Base-by-base conservation (phyloP, 257 asterid genomes). In the Rubia yunnanensis region DNA sequence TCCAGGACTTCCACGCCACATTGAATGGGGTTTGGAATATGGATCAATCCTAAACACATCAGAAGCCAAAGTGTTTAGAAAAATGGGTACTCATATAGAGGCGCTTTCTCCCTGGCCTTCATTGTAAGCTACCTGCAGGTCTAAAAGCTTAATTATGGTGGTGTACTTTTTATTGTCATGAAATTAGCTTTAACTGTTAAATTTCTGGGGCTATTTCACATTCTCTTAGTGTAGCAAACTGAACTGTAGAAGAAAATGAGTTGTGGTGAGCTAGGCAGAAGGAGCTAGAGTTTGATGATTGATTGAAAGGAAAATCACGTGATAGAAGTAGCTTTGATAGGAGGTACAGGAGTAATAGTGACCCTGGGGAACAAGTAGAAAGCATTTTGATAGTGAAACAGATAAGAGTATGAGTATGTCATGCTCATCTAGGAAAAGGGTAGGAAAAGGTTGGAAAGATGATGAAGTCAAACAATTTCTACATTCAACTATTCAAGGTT, bases 261-360 rank as follows among this genome's bases (percentile, higher is more conserved):
- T 81, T 88, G 95, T 90, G 99, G 99, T 85, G 85, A 41, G 65
- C 84, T 52, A 80, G 97, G 78, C 95, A 88, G 72, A 94, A 90
- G 71, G 97, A 90, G 79, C 41, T 79, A 39, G 95, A 90, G 81
- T 81, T 90, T 72, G 96, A 88, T 60, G 70, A 70, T 56, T 78
- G 83, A 77, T 80, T 81, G 56, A 73, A 70, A 71, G 81, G 86
- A 60, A 72, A 72, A 73, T 50, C 46, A 30, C 75, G 75, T 27
- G 80, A 65, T 50, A 77, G 83, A 67, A 65, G 76, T 69, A 65
- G 78, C 62, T 63, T 70, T 55, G 38, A 46, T 17, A 73, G 72
- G 73, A 60, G 70, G 66, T 63, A 50, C 66, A 70, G 74, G 60
- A 81, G 74, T 52, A 56, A 18, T 30, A 38, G 54, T 61, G 86